These are phyloP conservation scores for Kluyveromyces wickerhamii DNA, from an alignment of 805 yeast genomes.

Conservation along the genomic window DNA sequence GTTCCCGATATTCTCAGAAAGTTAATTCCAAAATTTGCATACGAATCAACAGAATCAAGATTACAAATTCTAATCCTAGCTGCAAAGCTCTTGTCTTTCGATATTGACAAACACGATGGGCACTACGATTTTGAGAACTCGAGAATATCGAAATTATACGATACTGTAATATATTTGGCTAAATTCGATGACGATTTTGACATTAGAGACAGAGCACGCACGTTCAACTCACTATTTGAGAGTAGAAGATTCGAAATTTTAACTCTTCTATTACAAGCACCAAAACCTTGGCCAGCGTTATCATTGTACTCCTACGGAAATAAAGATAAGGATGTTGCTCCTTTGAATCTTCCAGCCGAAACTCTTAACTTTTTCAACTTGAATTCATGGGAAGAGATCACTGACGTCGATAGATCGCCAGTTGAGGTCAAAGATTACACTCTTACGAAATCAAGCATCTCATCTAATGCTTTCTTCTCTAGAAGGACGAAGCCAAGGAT, in stretches of 20 bases:
- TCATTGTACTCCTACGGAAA: not conserved
- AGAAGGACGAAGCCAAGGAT: constrained; percentile 10
- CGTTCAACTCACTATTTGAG: constrained; percentile 53
- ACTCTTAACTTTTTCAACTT: constrained; percentile 22
- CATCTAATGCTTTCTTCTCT: constrained; percentile 18
- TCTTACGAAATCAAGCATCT: constrained; percentile 28
- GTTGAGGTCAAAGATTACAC: constrained; percentile 35
- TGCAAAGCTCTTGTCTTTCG: constrained; percentile 59
- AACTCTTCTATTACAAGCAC: constrained; percentile 63
- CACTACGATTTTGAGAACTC: constrained; percentile 29
- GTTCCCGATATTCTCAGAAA: constrained; percentile 73
- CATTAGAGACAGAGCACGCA: constrained; percentile 77
- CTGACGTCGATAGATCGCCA: constrained; percentile 27
- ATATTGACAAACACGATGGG: constrained; percentile 34
- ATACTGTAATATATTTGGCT: constrained; percentile 52
- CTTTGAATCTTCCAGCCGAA: constrained; percentile 19
- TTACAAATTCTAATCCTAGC: constrained; percentile 65
- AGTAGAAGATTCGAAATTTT: constrained; percentile 52
- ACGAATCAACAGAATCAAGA: constrained; percentile 52
- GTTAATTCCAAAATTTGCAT: constrained; percentile 44
- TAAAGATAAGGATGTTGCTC: constrained; percentile 12
- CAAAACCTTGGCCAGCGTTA: constrained; percentile 52
- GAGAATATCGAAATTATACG: constrained; percentile 45
- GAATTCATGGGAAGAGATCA: constrained; percentile 36
- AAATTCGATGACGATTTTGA: constrained; percentile 71